Percentiles rank a stretch among this genome's conserved stretches.
These are phyloP conservation scores for Hysterangium stoloniferum DNA, from an alignment of 768 basidiomycete species.

Conservation along the genomic window DNA sequence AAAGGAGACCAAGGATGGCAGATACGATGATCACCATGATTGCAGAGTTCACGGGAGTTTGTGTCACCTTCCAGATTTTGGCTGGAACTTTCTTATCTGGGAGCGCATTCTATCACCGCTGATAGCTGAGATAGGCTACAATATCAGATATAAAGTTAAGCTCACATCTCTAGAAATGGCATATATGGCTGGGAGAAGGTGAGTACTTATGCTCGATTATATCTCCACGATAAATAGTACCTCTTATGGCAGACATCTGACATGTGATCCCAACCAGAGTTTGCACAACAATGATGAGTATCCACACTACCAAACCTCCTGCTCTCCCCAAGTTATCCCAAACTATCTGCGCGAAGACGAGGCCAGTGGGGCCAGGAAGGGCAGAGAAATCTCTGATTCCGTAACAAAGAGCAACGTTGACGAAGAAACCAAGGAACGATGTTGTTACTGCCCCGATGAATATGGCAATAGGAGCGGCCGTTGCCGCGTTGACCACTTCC, in stretches of 20 bases:
- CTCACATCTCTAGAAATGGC: constrained; percentile 12
- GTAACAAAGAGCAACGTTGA: constrained; percentile 63
- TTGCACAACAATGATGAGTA: constrained; percentile 16
- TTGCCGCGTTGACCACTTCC: constrained; percentile 17
- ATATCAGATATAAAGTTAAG: not conserved
- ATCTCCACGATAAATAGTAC: constrained; percentile 6
- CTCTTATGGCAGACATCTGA: constrained; percentile 16
- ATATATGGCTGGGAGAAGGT: constrained; percentile 9
- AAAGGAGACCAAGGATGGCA: constrained; percentile 15
- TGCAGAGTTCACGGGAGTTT: constrained; percentile 16
- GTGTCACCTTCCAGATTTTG: constrained; percentile 14
- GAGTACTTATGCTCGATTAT: no score
- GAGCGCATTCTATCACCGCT: constrained; percentile 13
- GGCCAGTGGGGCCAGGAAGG: constrained; percentile 42
- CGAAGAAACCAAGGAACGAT: constrained; percentile 67
- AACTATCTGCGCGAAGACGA: constrained; percentile 75
- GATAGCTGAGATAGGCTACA: not conserved
- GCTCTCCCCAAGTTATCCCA: constrained; percentile 66
- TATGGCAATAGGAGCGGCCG: constrained; percentile 14
- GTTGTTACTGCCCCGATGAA: constrained; percentile 24
- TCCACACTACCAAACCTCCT: constrained; percentile 33
- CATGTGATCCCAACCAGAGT: constrained; percentile 14
- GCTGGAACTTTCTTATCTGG: constrained; percentile 14
- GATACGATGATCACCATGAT: constrained; percentile 15
- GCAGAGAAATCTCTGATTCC: constrained; percentile 64